phyloP scores from a whole-genome alignment of 768 basidiomycete species.

The Rhodotorula graminis region DNA sequence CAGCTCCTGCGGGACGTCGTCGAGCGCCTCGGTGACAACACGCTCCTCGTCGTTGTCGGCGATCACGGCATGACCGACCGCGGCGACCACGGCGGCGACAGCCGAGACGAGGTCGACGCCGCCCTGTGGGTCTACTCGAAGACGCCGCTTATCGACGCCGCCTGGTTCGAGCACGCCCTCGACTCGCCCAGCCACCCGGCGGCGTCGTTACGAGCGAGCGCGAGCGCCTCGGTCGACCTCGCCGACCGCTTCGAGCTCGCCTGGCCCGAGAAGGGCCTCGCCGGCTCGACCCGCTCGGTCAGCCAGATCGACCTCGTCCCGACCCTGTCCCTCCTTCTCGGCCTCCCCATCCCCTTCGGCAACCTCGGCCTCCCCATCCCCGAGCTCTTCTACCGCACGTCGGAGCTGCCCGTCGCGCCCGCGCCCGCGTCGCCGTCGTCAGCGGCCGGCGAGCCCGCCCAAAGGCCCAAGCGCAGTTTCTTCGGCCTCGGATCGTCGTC shows the following conservation, averaged over 20 bases:
- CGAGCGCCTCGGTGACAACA: slow-evolving; percentile 66
- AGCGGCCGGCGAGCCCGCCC: not conserved
- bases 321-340: slow-evolving; percentile 78
- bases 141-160: slow-evolving; percentile 48
- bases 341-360: slow-evolving; percentile 90
- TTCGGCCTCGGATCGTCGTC: slow-evolving; percentile 12
- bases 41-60: slow-evolving; percentile 81
- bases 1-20: slow-evolving; percentile 68
- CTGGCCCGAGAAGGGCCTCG: slow-evolving; percentile 22
- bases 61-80: slow-evolving; percentile 96
- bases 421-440: not conserved
- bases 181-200: slow-evolving; percentile 18
- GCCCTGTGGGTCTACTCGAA: slow-evolving; percentile 77
- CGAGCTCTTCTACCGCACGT: slow-evolving; percentile 66
- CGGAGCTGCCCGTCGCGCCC: slow-evolving; percentile 27
- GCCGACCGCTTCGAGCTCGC: slow-evolving; percentile 23
- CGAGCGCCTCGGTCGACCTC: slow-evolving; percentile 41
- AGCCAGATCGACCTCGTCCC: slow-evolving; percentile 94
- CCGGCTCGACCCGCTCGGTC: slow-evolving; percentile 56
- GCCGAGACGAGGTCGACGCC: slow-evolving; percentile 72
- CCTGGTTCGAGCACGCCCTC: slow-evolving; percentile 54
- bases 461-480: slow-evolving; percentile 28
- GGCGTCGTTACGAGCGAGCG: not conserved
- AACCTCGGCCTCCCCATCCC: slow-evolving; percentile 89
- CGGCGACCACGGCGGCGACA: slow-evolving; percentile 94